phyloP scores from a whole-genome alignment of 1,284 basidiomycete species.

The Austropuccinia psidii region DNA sequence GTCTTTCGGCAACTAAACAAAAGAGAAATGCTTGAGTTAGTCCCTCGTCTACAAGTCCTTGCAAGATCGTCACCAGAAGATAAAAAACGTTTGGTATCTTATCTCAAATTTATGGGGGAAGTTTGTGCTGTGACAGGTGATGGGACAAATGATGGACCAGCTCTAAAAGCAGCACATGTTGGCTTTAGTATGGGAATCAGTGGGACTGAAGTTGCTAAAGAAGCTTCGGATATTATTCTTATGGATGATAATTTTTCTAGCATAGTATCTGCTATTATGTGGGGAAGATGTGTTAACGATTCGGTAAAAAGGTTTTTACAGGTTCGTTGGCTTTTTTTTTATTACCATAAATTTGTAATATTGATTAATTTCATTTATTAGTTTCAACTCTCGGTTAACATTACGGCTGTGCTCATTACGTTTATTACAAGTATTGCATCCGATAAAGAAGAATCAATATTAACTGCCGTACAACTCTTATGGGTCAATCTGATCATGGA shows the following conservation, averaged over 20 bases:
- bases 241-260: constrained; percentile 55
- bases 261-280: constrained; percentile 39
- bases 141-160: constrained; percentile 51
- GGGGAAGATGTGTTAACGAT: constrained; percentile 40
- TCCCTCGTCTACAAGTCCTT: constrained; percentile 38
- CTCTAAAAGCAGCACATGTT: constrained; percentile 17
- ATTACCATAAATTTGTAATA: neutral
- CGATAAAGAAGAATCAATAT: constrained; percentile 37
- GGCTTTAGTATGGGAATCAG: constrained; percentile 75
- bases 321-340: neutral
- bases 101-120: constrained; percentile 75
- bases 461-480: constrained; percentile 39
- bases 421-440: constrained; percentile 38
- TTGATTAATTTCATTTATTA: neutral
- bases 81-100: constrained; percentile 58
- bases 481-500: constrained; percentile 41
- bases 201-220: constrained; percentile 97
- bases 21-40: constrained; percentile 38
- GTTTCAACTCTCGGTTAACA: constrained; percentile 40
- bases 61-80: constrained; percentile 39
- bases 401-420: constrained; percentile 39
- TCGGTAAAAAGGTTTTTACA: constrained; percentile 39
- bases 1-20: constrained; percentile 38
- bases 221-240: constrained; percentile 96
- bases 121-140: constrained; percentile 97